These are phyloP conservation scores for Trametes elegans DNA, from an alignment of 768 basidiomycete genomes.

Conservation along the genomic window DNA sequence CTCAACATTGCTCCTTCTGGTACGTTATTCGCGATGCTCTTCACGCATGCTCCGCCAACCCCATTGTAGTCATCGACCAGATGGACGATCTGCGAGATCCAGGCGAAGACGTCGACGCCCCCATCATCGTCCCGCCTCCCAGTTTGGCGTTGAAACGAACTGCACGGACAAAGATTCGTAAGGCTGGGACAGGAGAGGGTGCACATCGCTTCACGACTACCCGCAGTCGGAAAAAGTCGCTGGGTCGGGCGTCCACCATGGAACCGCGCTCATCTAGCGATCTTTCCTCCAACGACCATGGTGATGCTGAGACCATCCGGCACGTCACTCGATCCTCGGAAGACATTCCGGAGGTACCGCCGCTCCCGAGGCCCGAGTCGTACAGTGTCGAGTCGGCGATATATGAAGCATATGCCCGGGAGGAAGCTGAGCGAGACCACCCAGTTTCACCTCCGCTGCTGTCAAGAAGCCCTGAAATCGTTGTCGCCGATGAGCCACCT, in stretches of 20 bases:
- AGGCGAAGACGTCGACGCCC: conserved; percentile 83
- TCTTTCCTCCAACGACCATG: conserved; percentile 67
- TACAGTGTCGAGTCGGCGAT: conserved; percentile 82
- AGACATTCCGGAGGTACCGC: conserved; percentile 46
- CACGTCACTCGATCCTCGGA: conserved; percentile 29
- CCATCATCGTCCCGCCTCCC: conserved; percentile 86
- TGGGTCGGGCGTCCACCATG: conserved; percentile 27
- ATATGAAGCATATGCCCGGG: conserved; percentile 78
- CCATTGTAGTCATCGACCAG: conserved; percentile 52
- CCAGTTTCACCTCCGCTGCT: conserved; percentile 15
- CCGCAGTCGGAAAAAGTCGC: conserved; percentile 40
- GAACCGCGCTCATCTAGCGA: conserved; percentile 68
- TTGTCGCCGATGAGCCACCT: neutral
- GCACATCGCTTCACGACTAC: conserved; percentile 74
- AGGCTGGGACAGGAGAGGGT: conserved; percentile 74
- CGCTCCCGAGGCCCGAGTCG: conserved; percentile 56
- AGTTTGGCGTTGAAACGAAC: conserved; percentile 88
- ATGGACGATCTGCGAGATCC: conserved; percentile 68
- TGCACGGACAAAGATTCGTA: conserved; percentile 94
- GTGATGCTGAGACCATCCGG: conserved; percentile 37
- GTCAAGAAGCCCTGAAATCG: conserved; percentile 21
- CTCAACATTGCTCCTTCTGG: conserved; percentile 83
- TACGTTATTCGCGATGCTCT: conserved; percentile 40
- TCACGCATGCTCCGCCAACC: conserved; percentile 6
- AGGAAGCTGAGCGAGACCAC: conserved; percentile 36